Conservation (phyloP, 345 rosid genomes). For the Eucalyptus viminalis region DNA sequence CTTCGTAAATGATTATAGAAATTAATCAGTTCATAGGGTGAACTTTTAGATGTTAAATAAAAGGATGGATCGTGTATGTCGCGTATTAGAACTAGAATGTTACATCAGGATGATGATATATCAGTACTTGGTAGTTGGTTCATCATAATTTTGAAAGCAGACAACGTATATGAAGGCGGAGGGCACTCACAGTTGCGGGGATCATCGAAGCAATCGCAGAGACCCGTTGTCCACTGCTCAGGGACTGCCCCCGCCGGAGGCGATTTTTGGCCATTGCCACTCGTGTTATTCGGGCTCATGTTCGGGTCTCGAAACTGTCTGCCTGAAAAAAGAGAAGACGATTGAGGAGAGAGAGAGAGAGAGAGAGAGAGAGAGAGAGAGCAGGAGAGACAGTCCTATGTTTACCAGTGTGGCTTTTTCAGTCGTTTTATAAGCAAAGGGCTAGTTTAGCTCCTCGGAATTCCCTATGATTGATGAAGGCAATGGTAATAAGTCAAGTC, state of each 20-base stretch:
- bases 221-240: neutral
- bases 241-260: neutral
- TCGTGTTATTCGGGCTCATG: neutral
- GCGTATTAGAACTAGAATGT: neutral
- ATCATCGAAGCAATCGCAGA: neutral
- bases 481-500: neutral
- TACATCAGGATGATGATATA: neutral
- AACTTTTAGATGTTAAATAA: neutral
- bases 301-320: neutral
- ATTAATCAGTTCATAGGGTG: neutral
- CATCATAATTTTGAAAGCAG: neutral
- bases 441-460: neutral
- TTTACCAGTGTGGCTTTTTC: neutral
- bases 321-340: neutral
- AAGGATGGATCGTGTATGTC: neutral
- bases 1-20: neutral
- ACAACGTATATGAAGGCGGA: neutral
- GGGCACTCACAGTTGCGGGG: neutral
- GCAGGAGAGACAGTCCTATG: neutral
- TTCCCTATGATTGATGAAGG: neutral
- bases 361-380: neutral
- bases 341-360: neutral
- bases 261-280: neutral
- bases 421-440: neutral
- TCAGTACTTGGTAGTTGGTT: neutral